A percentile compares a stretch with the other conserved stretches of the same genome.
phyloP scores from a whole-genome alignment of 768 basidiomycete genomes.

The Rickenella mellea region DNA sequence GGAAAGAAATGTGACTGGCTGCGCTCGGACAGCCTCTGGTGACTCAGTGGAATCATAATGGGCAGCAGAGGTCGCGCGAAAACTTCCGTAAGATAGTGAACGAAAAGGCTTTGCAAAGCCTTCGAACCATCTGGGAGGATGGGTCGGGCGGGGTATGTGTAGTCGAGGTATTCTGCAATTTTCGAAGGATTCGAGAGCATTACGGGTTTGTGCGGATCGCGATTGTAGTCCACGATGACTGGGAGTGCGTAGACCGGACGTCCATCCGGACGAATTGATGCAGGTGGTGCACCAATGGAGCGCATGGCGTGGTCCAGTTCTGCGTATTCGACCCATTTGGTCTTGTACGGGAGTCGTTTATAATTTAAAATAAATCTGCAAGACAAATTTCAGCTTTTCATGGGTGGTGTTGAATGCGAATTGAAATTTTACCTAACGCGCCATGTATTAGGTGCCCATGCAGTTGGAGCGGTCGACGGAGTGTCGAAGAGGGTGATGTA shows the following conservation, averaged over 20 bases:
- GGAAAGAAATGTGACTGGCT: conserved; percentile 41
- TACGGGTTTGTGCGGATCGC: conserved; percentile 32
- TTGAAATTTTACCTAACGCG: conserved; percentile 41
- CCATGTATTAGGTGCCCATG: conserved; percentile 77
- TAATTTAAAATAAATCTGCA: conserved; percentile 66
- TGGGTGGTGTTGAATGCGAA: not conserved
- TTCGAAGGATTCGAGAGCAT: conserved; percentile 49
- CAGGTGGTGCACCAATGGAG: conserved; percentile 50
- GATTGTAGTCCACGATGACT: conserved; percentile 52
- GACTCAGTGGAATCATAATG: conserved; percentile 62
- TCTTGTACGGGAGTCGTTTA: conserved; percentile 62
- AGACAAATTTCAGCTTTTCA: not conserved
- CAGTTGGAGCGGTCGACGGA: conserved; percentile 46
- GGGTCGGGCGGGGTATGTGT: conserved; percentile 56
- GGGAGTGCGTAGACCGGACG: conserved; percentile 60
- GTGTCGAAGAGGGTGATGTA: conserved; percentile 61
- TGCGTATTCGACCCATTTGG: conserved; percentile 61
- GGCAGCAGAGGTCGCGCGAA: conserved; percentile 58
- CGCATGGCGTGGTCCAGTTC: conserved; percentile 56
- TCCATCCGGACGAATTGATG: conserved; percentile 43
- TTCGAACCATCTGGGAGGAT: conserved; percentile 64
- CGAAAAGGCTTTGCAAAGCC: conserved; percentile 60
- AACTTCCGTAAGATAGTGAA: conserved; percentile 58
- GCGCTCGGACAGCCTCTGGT: conserved; percentile 48
- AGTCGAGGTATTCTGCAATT: conserved; percentile 69